Conservation (phyloP, 2,329 filamentous ascomycete genomes). For the Thielaviopsis euricoi region DNA sequence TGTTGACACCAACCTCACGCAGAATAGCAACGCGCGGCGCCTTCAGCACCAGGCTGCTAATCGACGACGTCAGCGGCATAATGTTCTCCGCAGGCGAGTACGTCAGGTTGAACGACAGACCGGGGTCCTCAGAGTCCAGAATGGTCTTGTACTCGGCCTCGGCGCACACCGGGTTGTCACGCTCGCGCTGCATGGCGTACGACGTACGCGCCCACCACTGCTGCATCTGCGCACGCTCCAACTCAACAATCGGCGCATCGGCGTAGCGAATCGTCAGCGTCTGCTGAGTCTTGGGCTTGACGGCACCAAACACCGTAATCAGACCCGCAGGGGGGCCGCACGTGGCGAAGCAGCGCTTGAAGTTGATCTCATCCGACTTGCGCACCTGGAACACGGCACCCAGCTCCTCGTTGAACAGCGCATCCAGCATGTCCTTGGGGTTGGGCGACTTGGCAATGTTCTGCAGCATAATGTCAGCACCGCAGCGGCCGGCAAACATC, state of each 20-base stretch:
- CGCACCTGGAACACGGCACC: constrained; percentile 92
- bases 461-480: constrained; percentile 72
- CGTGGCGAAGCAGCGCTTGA: constrained; percentile 80
- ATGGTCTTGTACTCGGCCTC: constrained; percentile 69
- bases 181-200: constrained; percentile 73
- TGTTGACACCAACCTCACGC: constrained; percentile 89
- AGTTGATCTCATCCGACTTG: constrained; percentile 66
- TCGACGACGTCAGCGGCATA: constrained; percentile 42
- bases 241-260: constrained; percentile 48
- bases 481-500: constrained; percentile 93
- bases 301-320: constrained; percentile 68
- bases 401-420: constrained; percentile 90
- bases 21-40: constrained; percentile 68
- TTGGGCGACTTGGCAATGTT: constrained; percentile 46
- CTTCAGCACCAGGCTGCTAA: constrained; percentile 35
- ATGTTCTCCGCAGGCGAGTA: constrained; percentile 67
- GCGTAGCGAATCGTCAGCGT: constrained; percentile 60
- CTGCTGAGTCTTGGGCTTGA: constrained; percentile 54
- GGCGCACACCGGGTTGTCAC: constrained; percentile 77
- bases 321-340: constrained; percentile 69
- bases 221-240: constrained; percentile 59
- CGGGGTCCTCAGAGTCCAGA: constrained; percentile 58
- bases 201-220: constrained; percentile 81
- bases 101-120: constrained; percentile 67
- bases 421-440: constrained; percentile 49